phyloP scores from a whole-genome alignment of 2,329 filamentous ascomycete species.

The Akanthomyces lecanii region DNA sequence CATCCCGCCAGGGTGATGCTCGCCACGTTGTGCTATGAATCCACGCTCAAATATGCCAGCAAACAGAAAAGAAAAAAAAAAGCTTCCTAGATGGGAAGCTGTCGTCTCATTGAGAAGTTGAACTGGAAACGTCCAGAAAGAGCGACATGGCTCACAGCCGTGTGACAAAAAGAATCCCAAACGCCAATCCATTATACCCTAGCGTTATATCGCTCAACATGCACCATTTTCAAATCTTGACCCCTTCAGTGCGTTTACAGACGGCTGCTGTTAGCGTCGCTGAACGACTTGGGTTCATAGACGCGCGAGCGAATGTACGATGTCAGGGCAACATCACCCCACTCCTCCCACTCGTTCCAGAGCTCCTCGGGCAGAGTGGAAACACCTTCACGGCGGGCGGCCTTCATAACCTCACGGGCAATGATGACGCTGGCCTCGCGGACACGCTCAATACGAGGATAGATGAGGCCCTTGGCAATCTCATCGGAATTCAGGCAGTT shows the following conservation, averaged over 20 bases:
- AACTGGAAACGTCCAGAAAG: not conserved
- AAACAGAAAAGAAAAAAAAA: not conserved
- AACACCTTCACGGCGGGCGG: conserved; percentile 77
- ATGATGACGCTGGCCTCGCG: conserved; percentile 84
- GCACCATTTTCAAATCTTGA: not conserved
- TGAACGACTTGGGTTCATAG: conserved; percentile 53
- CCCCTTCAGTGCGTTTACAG: conserved; percentile 23
- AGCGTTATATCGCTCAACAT: conserved; percentile 5
- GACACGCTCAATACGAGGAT: conserved; percentile 87
- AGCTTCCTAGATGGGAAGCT: not conserved
- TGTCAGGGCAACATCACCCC: conserved; percentile 60
- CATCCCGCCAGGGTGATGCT: not conserved
- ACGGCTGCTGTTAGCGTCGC: conserved; percentile 31
- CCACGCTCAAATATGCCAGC: conserved; percentile 14
- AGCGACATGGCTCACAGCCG: not conserved
- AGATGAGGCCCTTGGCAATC: conserved; percentile 77
- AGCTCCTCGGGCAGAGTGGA: conserved; percentile 63
- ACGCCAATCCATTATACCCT: conserved; percentile 13
- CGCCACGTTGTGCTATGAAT: conserved; percentile 9
- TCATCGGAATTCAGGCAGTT: conserved; percentile 77
- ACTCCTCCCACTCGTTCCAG: conserved; percentile 70
- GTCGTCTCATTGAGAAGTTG: conserved; percentile 2
- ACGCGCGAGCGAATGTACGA: conserved; percentile 57
- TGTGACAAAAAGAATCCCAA: not conserved
- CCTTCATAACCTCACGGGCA: conserved; percentile 88